Base-by-base conservation (phyloP, 106 monocot genomes). In the Dendrobium catenatum region DNA sequence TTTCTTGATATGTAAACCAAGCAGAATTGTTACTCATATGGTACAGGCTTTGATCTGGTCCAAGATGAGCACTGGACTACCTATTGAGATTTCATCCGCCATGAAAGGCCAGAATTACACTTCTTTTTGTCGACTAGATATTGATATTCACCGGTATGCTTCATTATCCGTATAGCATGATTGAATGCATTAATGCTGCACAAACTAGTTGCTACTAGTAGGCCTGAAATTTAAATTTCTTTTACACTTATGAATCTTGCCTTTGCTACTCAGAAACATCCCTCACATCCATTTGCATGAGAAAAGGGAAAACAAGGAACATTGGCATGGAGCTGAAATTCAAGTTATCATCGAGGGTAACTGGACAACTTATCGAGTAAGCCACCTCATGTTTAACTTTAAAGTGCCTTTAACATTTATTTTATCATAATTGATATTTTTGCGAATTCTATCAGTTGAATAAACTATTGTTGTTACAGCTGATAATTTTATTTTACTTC, bases 21-120 rank as follows among this genome's bases (percentile, higher is more conserved):
- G 64, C 77, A 70, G 67, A 82, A 48, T 6, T 82, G 22, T 83
- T 70, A 46, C 59, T 78, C 6, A 31, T 66, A 10, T 54, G 42
- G 70, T 64, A 41, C 78, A 98, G 98, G 98, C 95, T 72, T 81
- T 98, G 31, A 98, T 98, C 58, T 98, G 98, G 98, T 95, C 98
- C 48, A 98, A 98, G 86, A 98, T 98, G 98, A 98, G 98, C 80
- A 98, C 98, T 8, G 98, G 98, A 44, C 89, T 98, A 72, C 98
- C 98, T 13, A 98, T 98, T 86, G 98, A 98, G 73, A 98, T 98
- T 82, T 79, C 78, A 43, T 91, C 98, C 70, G 82, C 95, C 8
- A 88, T 91, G 93, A 89, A 82, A 76, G 87, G 88, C n/a, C 98
- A 98, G 85, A 98, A 80, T 82, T 95, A 83, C 83, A 49, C 80